Conservation (phyloP, 108 stramenopile species). For the Ochromonas danica region DNA sequence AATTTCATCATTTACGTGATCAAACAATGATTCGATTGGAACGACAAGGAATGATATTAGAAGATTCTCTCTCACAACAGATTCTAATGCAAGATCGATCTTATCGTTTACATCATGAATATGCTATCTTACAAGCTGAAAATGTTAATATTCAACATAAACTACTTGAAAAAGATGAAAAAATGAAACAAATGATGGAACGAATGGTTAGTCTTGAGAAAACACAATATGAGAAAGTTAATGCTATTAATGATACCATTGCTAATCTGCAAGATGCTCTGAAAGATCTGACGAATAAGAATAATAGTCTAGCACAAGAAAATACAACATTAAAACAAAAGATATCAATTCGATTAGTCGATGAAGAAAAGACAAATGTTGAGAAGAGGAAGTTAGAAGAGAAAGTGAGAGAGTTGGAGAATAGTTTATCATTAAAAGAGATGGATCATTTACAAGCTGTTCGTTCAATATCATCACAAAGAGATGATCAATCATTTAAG, state of each 20-base stretch:
- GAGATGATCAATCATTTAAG: neutral
- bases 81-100: neutral
- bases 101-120: too few relatives aligned
- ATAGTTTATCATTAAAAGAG: too few relatives aligned
- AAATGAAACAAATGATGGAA: neutral
- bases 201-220: neutral
- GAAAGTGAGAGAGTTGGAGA: too few relatives aligned
- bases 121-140: neutral
- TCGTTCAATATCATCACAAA: too few relatives aligned
- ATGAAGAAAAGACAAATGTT: too few relatives aligned
- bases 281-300: neutral
- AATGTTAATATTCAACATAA: too few relatives aligned
- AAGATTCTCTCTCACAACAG: neutral
- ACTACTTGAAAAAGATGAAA: neutral
- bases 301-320: neutral
- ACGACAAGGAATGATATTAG: neutral
- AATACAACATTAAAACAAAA: too few relatives aligned
- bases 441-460: too few relatives aligned
- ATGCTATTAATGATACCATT: neutral
- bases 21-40: too few relatives aligned
- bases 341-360: too few relatives aligned
- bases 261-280: neutral
- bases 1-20: too few relatives aligned
- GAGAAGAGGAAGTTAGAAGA: too few relatives aligned
- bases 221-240: neutral